Evolutionary conservation across 352 stramenopile species (phyloP), one percentile per base, ranked within the genome.

Genomic region (Phytopythium kandeliae): DNA sequence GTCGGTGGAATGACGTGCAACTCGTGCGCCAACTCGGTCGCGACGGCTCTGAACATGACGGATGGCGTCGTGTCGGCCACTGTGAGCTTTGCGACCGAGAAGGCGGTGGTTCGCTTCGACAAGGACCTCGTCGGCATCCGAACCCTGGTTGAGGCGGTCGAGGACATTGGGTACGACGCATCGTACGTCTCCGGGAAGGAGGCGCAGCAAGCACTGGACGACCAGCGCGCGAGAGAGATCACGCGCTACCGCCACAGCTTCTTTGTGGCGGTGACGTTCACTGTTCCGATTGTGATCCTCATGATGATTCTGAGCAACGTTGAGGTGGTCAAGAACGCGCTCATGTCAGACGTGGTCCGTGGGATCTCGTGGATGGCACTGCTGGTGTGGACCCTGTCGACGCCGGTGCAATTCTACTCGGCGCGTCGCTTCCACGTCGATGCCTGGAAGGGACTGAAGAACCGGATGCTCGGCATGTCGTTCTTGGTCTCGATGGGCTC

Each of bases 401-500:
- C 95, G 7, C 96, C 96, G 0, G 94, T 99, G 30, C 95, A 99
- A 65, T 98, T 99, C 64, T 86, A 90, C 54, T 89, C 85, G 38
- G 96, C 87, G 6, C 78, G 76, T 24, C 82, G 85, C 41, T 99
- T 99, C 62, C 98, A 99, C 68, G 60, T 92, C 12, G 90, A 96
- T 58, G 87, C 96, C 10, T 98, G 86, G 66, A 92, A 97, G 53
- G 89, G 83, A 3, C 59, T 98, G 24, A 78, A 87, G 59, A 89
- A 96, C 51, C 71, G 89, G 30, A 71, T 86, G 44, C 69, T 98
- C 9, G 95, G 95, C 25, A 99, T 99, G 97, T 95, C 96, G 46
- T 97, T 99, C 54, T 70, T 99, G 17, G 92, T 99, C 16, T 96
- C 91, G 0, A 91, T 98, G 72, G 96, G 97, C 25, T 97, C 96